Conservation (phyloP, 352 stramenopile species). For the Blastocystis sp. region DNA sequence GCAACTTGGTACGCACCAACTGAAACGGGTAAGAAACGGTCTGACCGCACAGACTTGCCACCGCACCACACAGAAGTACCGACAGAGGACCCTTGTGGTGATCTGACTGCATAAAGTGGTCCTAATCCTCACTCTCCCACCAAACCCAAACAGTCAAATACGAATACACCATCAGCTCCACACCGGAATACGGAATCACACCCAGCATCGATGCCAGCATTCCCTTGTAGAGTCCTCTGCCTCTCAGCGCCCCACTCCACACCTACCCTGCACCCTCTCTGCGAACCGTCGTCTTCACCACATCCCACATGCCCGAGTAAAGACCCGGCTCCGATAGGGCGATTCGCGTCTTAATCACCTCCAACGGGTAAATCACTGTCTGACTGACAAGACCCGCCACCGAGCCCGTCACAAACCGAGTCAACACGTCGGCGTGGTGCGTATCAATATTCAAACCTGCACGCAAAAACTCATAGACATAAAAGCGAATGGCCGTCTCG, state of each 20-base stretch:
- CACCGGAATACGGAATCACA: constrained; percentile 59
- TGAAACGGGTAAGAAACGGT: constrained; percentile 60
- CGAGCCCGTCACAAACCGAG: constrained; percentile 48
- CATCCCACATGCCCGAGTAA: constrained; percentile 59
- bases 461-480: constrained; percentile 57
- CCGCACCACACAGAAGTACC: constrained; percentile 55
- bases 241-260: too few relatives aligned
- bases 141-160: constrained; percentile 34
- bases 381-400: constrained; percentile 57
- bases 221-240: constrained; percentile 58
- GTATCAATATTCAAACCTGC: constrained; percentile 51
- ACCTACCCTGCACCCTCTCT: constrained; percentile 52
- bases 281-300: constrained; percentile 53
- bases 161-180: constrained; percentile 60
- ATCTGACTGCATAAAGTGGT: not conserved
- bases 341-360: constrained; percentile 60
- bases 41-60: constrained; percentile 58
- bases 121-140: not conserved
- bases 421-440: not conserved
- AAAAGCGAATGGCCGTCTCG: constrained; percentile 59
- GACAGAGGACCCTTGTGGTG: constrained; percentile 15
- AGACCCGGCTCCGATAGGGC: constrained; percentile 57
- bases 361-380: constrained; percentile 59
- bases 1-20: constrained; percentile 59
- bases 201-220: constrained; percentile 58